Conservation (phyloP, 805 yeast genomes). For the Helenozyma rhizophorensis region DNA sequence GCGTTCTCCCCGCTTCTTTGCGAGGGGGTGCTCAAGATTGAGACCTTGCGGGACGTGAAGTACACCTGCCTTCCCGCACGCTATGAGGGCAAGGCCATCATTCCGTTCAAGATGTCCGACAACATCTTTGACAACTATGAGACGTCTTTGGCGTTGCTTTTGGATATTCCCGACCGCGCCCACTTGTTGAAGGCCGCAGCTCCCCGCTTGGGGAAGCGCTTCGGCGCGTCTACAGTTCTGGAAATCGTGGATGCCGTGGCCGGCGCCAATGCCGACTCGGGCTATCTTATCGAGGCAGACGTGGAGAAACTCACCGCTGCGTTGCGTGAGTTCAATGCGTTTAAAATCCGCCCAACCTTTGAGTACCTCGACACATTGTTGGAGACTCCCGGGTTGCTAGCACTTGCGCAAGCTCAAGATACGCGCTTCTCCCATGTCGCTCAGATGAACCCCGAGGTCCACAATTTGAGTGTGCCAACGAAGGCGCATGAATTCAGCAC, state of each 20-base stretch:
- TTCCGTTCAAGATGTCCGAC: slow-evolving; percentile 1
- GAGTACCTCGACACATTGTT: neutral
- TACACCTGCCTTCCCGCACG: slow-evolving; percentile 4
- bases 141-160: slow-evolving; percentile 4
- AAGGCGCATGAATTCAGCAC: neutral
- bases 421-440: neutral
- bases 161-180: slow-evolving; percentile 1
- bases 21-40: slow-evolving; percentile 1
- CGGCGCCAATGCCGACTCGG: neutral
- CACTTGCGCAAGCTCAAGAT: slow-evolving; percentile 1
- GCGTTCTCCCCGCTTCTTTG: slow-evolving; percentile 2
- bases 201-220: too few relatives aligned
- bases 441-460: neutral
- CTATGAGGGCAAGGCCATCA: slow-evolving; percentile 1
- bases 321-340: neutral
- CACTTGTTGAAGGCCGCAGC: slow-evolving; percentile 1
- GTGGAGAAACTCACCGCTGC: neutral
- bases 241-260: slow-evolving; percentile 1
- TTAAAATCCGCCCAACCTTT: neutral
- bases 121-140: slow-evolving; percentile 6
- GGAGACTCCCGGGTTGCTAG: neutral
- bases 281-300: neutral
- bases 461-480: too few relatives aligned
- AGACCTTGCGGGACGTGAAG: slow-evolving; percentile 1
- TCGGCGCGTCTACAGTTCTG: too few relatives aligned